Percentiles rank a stretch among this genome's conserved stretches.
Evolutionary conservation across 805 yeast species (phyloP).

Genomic region (Alloascoidea africana): DNA sequence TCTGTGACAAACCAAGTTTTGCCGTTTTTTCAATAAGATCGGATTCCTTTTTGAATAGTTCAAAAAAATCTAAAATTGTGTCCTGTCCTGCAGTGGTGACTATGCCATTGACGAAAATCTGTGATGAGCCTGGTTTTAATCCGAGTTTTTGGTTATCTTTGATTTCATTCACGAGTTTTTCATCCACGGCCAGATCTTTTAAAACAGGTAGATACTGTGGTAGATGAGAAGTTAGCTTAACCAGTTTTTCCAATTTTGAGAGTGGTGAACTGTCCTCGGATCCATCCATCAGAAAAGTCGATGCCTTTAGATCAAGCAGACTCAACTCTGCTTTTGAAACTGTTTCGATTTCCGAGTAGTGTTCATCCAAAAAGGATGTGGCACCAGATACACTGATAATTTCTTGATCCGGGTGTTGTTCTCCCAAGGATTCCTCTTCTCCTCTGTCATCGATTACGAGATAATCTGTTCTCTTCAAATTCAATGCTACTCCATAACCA

Average conservation of each 20-base stretch:
- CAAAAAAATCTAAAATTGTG: slow-evolving; percentile 17
- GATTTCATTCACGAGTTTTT: background rate
- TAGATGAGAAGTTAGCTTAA: background rate
- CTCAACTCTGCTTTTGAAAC: slow-evolving; percentile 19
- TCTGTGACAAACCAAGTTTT: slow-evolving; percentile 19
- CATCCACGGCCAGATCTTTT: background rate
- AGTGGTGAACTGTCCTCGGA: background rate
- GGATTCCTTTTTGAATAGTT: slow-evolving; percentile 23
- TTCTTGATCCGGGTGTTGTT: slow-evolving; percentile 5
- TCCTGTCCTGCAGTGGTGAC: slow-evolving; percentile 28
- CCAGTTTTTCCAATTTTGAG: background rate
- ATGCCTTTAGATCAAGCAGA: slow-evolving; percentile 24
- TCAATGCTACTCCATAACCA: slow-evolving; percentile 57
- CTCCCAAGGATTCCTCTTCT: slow-evolving; percentile 4
- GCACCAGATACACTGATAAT: slow-evolving; percentile 1
- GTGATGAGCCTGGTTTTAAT: background rate
- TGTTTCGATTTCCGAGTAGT: slow-evolving; percentile 17
- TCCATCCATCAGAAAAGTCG: slow-evolving; percentile 13
- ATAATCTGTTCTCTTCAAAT: slow-evolving; percentile 52
- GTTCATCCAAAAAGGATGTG: slow-evolving; percentile 11
- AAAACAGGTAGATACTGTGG: background rate
- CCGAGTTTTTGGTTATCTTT: background rate
- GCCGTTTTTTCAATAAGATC: slow-evolving; percentile 13
- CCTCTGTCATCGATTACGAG: slow-evolving; percentile 50
- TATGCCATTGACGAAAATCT: slow-evolving; percentile 55